These are phyloP conservation scores for Eucalyptus grandis DNA, from an alignment of 345 rosid genomes.

Conservation along the genomic window DNA sequence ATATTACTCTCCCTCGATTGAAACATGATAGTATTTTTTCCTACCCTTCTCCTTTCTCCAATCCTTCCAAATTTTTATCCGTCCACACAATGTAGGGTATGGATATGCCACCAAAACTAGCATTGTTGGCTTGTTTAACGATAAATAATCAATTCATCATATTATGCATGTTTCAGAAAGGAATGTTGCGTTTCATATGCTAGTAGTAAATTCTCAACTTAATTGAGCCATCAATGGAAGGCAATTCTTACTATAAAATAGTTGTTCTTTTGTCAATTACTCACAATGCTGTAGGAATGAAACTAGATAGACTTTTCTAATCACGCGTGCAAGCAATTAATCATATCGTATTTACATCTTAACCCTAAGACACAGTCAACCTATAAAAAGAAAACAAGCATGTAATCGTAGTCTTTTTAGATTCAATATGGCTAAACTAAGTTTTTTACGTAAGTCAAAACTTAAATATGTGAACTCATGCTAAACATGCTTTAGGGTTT, in stretches of 20 bases:
- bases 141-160: not conserved
- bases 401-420: not conserved
- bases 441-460: not conserved
- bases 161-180: not conserved
- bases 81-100: not conserved
- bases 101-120: not conserved
- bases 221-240: not conserved
- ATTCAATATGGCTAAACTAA: not conserved
- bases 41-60: not conserved
- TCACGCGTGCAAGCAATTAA: rapidly evolving
- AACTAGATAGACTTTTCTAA: not conserved
- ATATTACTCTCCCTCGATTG: not conserved
- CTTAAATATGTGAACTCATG: not conserved
- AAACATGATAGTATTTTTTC: not conserved
- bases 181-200: not conserved
- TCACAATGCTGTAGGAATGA: not conserved
- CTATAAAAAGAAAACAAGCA: not conserved
- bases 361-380: not conserved
- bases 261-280: not conserved
- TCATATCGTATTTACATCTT: not conserved
- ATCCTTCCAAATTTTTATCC: not conserved
- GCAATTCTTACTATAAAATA: not conserved
- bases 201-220: not conserved
- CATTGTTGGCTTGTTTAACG: not conserved
- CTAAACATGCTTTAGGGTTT: not conserved